These are phyloP conservation scores for Macrophomina phaseolina DNA, from an alignment of 2,329 filamentous ascomycete genomes.

Conservation along the genomic window DNA sequence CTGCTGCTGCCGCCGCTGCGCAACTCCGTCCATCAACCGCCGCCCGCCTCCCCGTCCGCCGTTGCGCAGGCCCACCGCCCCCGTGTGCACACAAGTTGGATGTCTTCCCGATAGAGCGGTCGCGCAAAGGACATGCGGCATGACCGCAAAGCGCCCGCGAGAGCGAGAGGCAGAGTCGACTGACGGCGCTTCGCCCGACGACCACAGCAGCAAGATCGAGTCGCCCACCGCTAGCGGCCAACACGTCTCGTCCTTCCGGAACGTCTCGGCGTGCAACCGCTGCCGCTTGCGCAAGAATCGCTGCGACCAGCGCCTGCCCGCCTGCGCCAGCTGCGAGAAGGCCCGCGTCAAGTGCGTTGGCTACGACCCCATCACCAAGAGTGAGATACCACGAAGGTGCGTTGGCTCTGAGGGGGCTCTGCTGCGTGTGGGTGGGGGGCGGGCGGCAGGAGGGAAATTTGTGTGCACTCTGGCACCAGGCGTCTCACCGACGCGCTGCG, in stretches of 20 bases:
- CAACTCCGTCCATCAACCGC: slow-evolving; percentile 1
- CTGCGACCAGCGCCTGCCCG: slow-evolving; percentile 90
- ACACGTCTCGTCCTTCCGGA: slow-evolving; percentile 47
- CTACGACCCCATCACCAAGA: slow-evolving; percentile 95
- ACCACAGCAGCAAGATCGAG: slow-evolving; percentile 34
- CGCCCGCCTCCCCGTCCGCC: slow-evolving; percentile 20
- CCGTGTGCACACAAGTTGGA: slow-evolving; percentile 21
- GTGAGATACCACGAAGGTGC: slow-evolving; percentile 82
- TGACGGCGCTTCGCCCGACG: slow-evolving; percentile 34
- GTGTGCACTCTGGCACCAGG: slow-evolving; percentile 14
- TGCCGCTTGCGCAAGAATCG: slow-evolving; percentile 92
- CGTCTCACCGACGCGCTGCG: slow-evolving; percentile 20
- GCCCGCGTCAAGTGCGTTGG: slow-evolving; percentile 90
- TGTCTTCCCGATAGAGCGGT: slow-evolving; percentile 23
- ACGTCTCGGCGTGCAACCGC: slow-evolving; percentile 90
- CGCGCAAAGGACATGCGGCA: slow-evolving; percentile 33
- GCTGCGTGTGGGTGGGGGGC: slow-evolving; percentile 19
- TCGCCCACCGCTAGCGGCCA: slow-evolving; percentile 38
- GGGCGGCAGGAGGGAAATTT: slow-evolving; percentile 21
- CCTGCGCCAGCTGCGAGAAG: slow-evolving; percentile 91
- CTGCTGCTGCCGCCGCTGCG: background rate
- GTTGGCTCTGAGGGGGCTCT: slow-evolving; percentile 30
- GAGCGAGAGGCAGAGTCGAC: slow-evolving; percentile 45
- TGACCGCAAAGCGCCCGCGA: slow-evolving; percentile 48
- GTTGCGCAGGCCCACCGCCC: slow-evolving; percentile 14